These are phyloP conservation scores for Colletotrichum spaethianum DNA, from an alignment of 2,329 filamentous ascomycete genomes.

Conservation along the genomic window DNA sequence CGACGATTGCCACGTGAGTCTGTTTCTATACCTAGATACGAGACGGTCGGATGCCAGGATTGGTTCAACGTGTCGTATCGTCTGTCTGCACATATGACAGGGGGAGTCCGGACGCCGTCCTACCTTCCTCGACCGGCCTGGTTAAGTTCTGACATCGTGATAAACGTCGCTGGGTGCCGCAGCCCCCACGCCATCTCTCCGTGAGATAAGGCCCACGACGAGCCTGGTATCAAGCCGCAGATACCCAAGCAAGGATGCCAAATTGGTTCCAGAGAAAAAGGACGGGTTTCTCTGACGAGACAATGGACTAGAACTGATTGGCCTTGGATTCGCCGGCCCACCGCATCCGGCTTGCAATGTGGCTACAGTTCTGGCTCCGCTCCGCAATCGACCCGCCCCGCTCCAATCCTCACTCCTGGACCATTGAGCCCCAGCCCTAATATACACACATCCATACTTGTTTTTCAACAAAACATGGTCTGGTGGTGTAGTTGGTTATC, in stretches of 20 bases:
- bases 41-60: slow-evolving; percentile 13
- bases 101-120: background rate
- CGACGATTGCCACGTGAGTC: slow-evolving; percentile 5
- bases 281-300: slow-evolving; percentile 20
- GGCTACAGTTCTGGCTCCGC: background rate
- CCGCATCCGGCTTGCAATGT: slow-evolving; percentile 18
- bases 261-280: slow-evolving; percentile 6
- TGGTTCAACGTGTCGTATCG: background rate
- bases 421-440: background rate
- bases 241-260: slow-evolving; percentile 12
- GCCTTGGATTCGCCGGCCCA: slow-evolving; percentile 24
- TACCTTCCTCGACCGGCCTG: slow-evolving; percentile 11
- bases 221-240: background rate
- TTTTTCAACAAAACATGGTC: slow-evolving; percentile 8
- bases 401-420: background rate
- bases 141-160: background rate
- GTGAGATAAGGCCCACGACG: slow-evolving; percentile 2
- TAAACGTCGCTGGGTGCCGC: no score
- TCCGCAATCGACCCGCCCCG: background rate
- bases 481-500: slow-evolving; percentile 61
- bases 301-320: slow-evolving; percentile 16
- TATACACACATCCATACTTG: rapidly evolving
- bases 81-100: background rate
- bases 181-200: background rate
- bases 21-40: background rate